These are phyloP conservation scores for Aspergillus sparsus DNA, from an alignment of 495 filamentous ascomycete species.

Conservation along the genomic window DNA sequence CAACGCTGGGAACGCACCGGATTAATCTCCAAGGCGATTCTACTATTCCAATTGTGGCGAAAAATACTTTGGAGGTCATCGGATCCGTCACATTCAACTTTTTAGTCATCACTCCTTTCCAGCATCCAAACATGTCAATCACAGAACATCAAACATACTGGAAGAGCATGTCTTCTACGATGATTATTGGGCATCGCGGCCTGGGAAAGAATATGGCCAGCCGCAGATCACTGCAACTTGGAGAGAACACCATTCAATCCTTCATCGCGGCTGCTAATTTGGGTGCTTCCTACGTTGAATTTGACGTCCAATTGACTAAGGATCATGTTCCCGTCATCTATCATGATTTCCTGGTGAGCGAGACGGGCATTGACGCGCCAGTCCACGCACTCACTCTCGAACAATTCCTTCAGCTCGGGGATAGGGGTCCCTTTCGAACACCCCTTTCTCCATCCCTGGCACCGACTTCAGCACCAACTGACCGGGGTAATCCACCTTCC, in stretches of 20 bases:
- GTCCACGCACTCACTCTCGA: conserved; percentile 94
- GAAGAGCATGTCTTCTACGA: conserved; percentile 79
- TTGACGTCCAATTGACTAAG: conserved; percentile 96
- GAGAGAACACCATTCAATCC: conserved; percentile 92
- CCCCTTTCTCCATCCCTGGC: conserved; percentile 46
- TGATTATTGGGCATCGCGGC: conserved; percentile 92
- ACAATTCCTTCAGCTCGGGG: conserved; percentile 84
- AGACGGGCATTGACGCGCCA: conserved; percentile 96
- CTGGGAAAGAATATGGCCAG: conserved; percentile 86
- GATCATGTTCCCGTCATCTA: conserved; percentile 99
- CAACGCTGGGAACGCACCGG: conserved; percentile 72
- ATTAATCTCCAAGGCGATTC: conserved; percentile 92
- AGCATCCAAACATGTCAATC: conserved; percentile 89
- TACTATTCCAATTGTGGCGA: conserved; percentile 84
- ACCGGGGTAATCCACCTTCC: conserved; percentile 22
- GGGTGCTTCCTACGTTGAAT: conserved; percentile 89
- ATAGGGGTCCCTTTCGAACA: conserved; percentile 48
- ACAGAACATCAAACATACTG: conserved; percentile 91
- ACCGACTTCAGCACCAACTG: conserved; percentile 9
- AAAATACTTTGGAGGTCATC: conserved; percentile 81
- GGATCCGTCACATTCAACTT: conserved; percentile 97
- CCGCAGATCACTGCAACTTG: conserved; percentile 84
- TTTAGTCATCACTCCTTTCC: conserved; percentile 89
- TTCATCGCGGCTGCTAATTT: conserved; percentile 96
- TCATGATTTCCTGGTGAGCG: conserved; percentile 97